These are phyloP conservation scores for Solanum etuberosum DNA, from an alignment of 257 asterid species.

Conservation along the genomic window DNA sequence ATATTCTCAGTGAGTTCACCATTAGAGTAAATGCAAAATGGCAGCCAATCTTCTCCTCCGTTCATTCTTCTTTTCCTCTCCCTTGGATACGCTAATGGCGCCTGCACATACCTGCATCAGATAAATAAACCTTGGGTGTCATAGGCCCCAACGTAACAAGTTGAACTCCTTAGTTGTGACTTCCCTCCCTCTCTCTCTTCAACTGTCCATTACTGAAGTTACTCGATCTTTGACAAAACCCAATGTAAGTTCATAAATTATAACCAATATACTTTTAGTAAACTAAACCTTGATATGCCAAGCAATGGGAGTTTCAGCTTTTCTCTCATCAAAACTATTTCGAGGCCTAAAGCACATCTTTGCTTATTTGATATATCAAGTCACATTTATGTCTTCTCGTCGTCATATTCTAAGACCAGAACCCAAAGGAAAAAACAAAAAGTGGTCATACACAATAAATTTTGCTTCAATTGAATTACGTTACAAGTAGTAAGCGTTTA, in stretches of 20 bases:
- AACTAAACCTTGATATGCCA: background rate
- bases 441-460: background rate
- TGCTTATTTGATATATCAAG: background rate
- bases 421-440: background rate
- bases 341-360: background rate
- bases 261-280: background rate
- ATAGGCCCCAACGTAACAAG: background rate
- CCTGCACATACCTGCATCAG: constrained; percentile 65
- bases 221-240: background rate
- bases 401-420: background rate
- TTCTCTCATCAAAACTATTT: background rate
- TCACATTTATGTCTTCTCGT: background rate
- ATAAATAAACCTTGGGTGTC: background rate
- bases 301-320: background rate
- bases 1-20: constrained; percentile 36
- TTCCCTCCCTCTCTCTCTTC: background rate
- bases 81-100: constrained; percentile 81
- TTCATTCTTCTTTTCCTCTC: constrained; percentile 71
- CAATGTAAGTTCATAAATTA: background rate
- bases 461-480: background rate
- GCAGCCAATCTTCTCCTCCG: constrained; percentile 82
- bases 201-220: background rate
- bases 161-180: background rate
- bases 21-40: constrained; percentile 46
- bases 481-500: background rate